Evolutionary conservation across 768 basidiomycete genomes (phyloP), one percentile per base, ranked within the genome.

Genomic region (Rhodotorula taiwanensis): DNA sequence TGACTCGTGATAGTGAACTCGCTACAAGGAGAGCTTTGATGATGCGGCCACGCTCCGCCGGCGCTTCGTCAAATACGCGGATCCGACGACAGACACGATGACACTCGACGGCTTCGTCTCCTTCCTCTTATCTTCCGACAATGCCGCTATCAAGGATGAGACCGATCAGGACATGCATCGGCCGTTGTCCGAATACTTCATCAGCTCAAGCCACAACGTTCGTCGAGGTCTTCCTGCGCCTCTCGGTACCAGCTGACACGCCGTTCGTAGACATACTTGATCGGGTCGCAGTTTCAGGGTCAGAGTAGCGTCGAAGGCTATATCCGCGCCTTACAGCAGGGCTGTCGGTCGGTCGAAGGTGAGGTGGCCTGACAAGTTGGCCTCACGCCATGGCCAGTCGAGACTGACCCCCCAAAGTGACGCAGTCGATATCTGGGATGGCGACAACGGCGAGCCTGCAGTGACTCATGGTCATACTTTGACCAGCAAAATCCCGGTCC

Each of bases 331-430:
- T 78, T 97, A 44, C 79, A 95, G 45, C 88, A 87, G 53, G 83
- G 89, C 41, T 94, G 92, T 74, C 82, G 93, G n/a, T 90, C 88
- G 59, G 93, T 98, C 33, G 93, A 98, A 76, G 75, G 93, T 92
- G 70, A 68, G 87, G 81, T 16, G 1, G 10, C 36, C n/a, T 30
- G 27, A 16, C 10, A 14, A 5, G 8, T 21, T 16, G 43, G n/a
- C 43, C 43, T 21, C 11, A 20, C 13, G 20, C 15, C 20, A 44
- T 20, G 13, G n/a, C n/a, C n/a, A n/a, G n/a, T n/a, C n/a, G n/a
- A n/a, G n/a, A n/a, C 51, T 39, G 9, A 31, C 31, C 42, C 27
- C 9, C 39, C n/a, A 31, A 33, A 31, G 9, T 48, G 13, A 30
- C 13, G 33, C 64, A 97, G 92, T 98, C 72, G 94, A 98, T 70